phyloP scores from a whole-genome alignment of 2,329 filamentous ascomycete genomes.

The Aspergillus thermomutatus region DNA sequence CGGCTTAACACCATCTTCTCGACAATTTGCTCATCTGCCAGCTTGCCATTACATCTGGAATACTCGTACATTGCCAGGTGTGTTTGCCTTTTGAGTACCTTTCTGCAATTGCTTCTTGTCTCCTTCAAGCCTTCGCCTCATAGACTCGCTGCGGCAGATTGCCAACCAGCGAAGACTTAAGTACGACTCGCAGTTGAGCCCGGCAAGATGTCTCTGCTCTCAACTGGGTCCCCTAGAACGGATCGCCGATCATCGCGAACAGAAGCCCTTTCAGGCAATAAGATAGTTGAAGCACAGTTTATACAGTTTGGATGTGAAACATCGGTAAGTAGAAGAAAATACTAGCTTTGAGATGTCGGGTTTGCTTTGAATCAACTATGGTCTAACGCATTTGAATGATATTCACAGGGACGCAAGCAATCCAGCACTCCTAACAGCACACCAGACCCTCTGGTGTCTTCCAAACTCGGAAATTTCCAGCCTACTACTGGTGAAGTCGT shows the following conservation, averaged over 20 bases:
- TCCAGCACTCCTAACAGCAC: constrained; percentile 20
- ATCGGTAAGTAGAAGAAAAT: constrained; percentile 22
- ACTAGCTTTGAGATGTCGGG: neutral
- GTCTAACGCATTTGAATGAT: constrained; percentile 1
- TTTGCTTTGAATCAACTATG: neutral
- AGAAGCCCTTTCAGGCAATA: constrained; percentile 17
- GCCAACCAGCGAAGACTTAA: neutral
- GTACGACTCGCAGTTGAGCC: neutral
- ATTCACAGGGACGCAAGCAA: constrained; percentile 25
- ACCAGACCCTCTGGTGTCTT: constrained; percentile 31
- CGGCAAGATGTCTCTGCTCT: constrained; percentile 27
- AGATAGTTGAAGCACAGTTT: constrained; percentile 12
- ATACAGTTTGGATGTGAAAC: constrained; percentile 21
- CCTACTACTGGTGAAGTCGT: constrained; percentile 18
- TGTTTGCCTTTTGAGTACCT: constrained; percentile 10
- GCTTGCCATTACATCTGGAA: constrained; percentile 23
- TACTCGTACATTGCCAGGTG: constrained; percentile 19
- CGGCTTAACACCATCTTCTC: constrained; percentile 19
- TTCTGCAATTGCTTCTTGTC: constrained; percentile 13
- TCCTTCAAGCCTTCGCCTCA: neutral
- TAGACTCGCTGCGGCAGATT: neutral
- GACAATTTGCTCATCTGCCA: constrained; percentile 17
- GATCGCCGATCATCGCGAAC: constrained; percentile 22
- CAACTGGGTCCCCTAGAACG: constrained; percentile 21
- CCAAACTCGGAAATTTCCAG: constrained; percentile 34